These are phyloP conservation scores for Sporothrix schenckii DNA, from an alignment of 2,329 filamentous ascomycete species.

Conservation along the genomic window DNA sequence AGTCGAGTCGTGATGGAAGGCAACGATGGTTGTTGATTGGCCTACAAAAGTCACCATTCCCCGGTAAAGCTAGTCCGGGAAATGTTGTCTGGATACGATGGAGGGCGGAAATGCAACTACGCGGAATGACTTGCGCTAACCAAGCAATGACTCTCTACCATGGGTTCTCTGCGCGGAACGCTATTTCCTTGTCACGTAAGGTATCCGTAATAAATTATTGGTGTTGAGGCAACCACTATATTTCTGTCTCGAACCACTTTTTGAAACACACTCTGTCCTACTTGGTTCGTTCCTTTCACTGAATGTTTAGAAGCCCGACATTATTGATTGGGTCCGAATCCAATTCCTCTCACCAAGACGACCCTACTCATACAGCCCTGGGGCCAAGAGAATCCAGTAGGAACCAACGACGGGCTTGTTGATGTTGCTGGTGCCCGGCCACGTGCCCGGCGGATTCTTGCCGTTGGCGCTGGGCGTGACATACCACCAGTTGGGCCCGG, in stretches of 20 bases:
- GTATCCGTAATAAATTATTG: too few relatives aligned
- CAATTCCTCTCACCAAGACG: not conserved
- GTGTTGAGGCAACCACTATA: too few relatives aligned
- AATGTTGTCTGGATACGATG: not conserved
- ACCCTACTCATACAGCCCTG: slow-evolving; percentile 8
- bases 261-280: too few relatives aligned
- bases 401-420: slow-evolving; percentile 26
- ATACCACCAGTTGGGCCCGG: slow-evolving; percentile 27
- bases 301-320: too few relatives aligned
- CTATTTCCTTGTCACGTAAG: too few relatives aligned
- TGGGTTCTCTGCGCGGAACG: too few relatives aligned
- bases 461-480: slow-evolving; percentile 10
- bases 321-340: not conserved
- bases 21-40: not conserved
- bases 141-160: too few relatives aligned
- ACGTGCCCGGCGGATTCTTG: not conserved
- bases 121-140: too few relatives aligned
- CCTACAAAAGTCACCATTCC: not conserved
- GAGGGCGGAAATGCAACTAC: not conserved
- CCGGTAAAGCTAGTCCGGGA: slow-evolving; percentile 12
- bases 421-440: slow-evolving; percentile 23
- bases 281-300: too few relatives aligned
- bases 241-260: too few relatives aligned
- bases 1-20: not conserved
- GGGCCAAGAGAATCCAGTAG: slow-evolving; percentile 39